Evolutionary conservation across 2,329 filamentous ascomycete genomes (phyloP).

Genomic region (Claviceps monticola): DNA sequence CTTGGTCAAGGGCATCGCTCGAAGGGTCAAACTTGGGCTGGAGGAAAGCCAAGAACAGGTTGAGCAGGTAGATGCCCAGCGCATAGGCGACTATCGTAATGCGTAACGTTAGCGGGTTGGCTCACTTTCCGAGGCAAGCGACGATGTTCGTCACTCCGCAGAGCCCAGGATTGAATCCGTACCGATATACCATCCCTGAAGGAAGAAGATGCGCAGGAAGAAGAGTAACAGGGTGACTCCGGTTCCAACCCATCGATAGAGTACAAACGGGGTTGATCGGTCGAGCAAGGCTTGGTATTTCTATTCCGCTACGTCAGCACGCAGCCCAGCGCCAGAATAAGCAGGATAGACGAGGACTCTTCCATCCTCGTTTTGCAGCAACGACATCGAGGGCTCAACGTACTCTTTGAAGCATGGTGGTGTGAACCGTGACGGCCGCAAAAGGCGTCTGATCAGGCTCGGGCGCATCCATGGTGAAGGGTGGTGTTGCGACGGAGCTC

Average conservation of each 20-base stretch:
- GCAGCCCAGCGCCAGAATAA: background rate
- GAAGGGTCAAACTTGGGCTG: slow-evolving; percentile 98
- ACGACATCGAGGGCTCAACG: slow-evolving; percentile 10
- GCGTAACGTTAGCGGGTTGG: background rate
- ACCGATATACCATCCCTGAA: slow-evolving; percentile 99
- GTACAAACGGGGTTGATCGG: slow-evolving; percentile 76
- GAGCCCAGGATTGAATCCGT: slow-evolving; percentile 12
- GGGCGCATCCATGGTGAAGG: slow-evolving; percentile 58
- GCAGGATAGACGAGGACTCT: background rate
- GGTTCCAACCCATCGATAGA: slow-evolving; percentile 87
- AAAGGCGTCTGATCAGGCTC: slow-evolving; percentile 89
- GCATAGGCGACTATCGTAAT: slow-evolving; percentile 72
- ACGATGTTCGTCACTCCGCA: background rate
- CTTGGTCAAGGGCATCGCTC: slow-evolving; percentile 78
- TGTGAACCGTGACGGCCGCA: slow-evolving; percentile 76
- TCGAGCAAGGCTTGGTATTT: slow-evolving; percentile 91
- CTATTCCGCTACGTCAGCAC: slow-evolving; percentile 29
- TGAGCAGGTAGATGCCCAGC: slow-evolving; percentile 94
- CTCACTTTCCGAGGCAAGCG: background rate
- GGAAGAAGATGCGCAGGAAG: slow-evolving; percentile 76
- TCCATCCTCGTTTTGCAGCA: background rate
- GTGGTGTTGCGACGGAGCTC: background rate
- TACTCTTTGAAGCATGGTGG: slow-evolving; percentile 59
- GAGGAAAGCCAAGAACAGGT: slow-evolving; percentile 96
- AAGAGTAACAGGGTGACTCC: slow-evolving; percentile 62